Evolutionary conservation across 2,329 filamentous ascomycete genomes (phyloP).

Genomic region (Colletotrichum limetticola): DNA sequence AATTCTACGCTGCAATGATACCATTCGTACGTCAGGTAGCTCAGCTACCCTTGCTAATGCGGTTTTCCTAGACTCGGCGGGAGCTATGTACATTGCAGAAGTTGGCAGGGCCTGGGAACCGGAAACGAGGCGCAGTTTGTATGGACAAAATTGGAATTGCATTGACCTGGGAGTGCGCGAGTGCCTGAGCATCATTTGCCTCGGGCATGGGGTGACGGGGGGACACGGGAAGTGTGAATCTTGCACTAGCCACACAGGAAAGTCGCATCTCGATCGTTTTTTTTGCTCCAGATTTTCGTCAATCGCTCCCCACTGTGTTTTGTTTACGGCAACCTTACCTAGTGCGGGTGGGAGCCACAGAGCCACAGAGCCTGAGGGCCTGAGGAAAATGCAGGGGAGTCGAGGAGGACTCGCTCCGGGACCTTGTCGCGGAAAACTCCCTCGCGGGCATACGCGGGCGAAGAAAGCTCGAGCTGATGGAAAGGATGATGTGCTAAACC

Average conservation of each 20-base stretch:
- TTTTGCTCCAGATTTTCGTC: background rate
- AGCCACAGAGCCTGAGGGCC: background rate
- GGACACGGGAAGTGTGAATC: no score
- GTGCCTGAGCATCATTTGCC: background rate
- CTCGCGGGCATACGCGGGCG: background rate
- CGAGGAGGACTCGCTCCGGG: constrained; percentile 20
- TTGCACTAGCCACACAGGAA: background rate
- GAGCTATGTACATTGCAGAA: constrained; percentile 14
- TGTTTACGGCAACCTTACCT: background rate
- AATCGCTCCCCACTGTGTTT: background rate
- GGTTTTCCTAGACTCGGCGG: background rate
- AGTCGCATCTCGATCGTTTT: constrained; percentile 1
- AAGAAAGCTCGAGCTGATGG: background rate
- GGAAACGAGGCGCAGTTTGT: constrained; percentile 16
- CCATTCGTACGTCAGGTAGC: constrained; percentile 18
- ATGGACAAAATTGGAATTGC: background rate
- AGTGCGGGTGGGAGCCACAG: background rate
- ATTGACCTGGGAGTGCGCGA: no score
- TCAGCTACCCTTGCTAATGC: background rate
- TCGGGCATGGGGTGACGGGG: background rate
- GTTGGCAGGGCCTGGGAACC: constrained; percentile 24
- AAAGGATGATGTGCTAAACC: constrained; percentile 11
- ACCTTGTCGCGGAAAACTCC: background rate
- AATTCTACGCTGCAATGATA: constrained; percentile 11
- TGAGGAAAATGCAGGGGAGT: background rate